These are phyloP conservation scores for Coniochaeta hoffmannii DNA, from an alignment of 2,329 filamentous ascomycete genomes.

Conservation along the genomic window DNA sequence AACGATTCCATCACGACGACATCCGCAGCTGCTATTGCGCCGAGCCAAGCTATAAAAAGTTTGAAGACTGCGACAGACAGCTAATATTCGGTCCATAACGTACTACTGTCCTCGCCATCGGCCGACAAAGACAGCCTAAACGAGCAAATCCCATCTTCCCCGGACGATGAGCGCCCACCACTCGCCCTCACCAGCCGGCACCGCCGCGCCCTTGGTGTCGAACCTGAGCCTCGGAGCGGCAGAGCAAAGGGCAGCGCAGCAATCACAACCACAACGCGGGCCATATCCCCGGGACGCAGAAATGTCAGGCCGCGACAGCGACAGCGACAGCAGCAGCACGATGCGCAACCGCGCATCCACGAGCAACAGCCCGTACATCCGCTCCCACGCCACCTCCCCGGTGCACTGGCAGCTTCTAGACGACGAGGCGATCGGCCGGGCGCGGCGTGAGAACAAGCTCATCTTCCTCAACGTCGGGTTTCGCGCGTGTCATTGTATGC, in stretches of 20 bases:
- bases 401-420: constrained; percentile 91
- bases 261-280: no score
- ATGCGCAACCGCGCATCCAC: constrained; percentile 25
- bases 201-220: not conserved
- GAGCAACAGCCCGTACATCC: constrained; percentile 50
- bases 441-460: constrained; percentile 74
- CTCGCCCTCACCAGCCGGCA: not conserved
- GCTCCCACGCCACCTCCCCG: constrained; percentile 68
- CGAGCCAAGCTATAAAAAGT: not conserved
- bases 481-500: constrained; percentile 86
- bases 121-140: no score
- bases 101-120: no score
- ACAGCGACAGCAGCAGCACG: not conserved
- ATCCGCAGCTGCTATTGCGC: not conserved
- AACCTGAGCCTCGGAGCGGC: not conserved
- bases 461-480: constrained; percentile 95
- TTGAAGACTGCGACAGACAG: no score
- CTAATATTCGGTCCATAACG: no score
- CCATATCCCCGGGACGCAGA: no score
- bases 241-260: not conserved
- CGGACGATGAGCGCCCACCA: not conserved
- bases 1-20: not conserved
- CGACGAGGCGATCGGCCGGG: constrained; percentile 66
- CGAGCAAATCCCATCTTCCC: not conserved
- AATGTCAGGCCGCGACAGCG: no score